Base-by-base conservation (phyloP, 257 asterid species). In the Avicennia marina region DNA sequence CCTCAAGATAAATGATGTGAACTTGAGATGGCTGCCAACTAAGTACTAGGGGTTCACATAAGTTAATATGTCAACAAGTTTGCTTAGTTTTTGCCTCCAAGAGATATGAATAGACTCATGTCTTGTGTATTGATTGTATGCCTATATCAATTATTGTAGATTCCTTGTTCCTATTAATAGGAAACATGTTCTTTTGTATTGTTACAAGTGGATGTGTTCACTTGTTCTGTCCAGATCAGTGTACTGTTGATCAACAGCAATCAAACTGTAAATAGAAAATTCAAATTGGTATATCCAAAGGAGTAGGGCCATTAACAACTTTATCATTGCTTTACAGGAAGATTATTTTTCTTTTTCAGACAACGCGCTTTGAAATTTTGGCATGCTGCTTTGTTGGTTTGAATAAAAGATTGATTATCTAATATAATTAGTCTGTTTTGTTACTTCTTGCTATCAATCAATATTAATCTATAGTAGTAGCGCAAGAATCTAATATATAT, bases 11-110 rank as follows among this genome's bases (percentile, higher is more conserved):
- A 15, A 36, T 34, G 27, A 1, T 6, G 56, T 64, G 16, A 18
- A 18, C 16, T 13, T 15, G 53, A 31, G 53, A 46, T 32, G 33
- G 53, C 34, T 50, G 18, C 67, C 64, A 21, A 32, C 64, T 6
- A 20, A 7, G 42, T 17, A 60, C 18, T 74, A 57, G 49, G 33
- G 43, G 61, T 59, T 12, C 45, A 47, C 51, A 32, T 6, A 12
- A 10, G 4, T 58, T 56, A 38, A 16, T 16, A 41, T 43, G 58
- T 36, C 56, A 73, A 59, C 50, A 70, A 63, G 58, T 34, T 32
- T 48, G 59, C 47, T 48, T 21, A 17, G 16, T 52, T 38, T 51
- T 36, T 36, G 41, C 10, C 41, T 33, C 18, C 17, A 36, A 21
- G 36, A 11, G 15, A 8, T 38, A 51, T 41, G 44, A 56, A 39